A percentile compares a stretch with the other conserved stretches of the same genome.
Conservation (phyloP, 2,329 filamentous ascomycete species). For the Aspergillus candidus region DNA sequence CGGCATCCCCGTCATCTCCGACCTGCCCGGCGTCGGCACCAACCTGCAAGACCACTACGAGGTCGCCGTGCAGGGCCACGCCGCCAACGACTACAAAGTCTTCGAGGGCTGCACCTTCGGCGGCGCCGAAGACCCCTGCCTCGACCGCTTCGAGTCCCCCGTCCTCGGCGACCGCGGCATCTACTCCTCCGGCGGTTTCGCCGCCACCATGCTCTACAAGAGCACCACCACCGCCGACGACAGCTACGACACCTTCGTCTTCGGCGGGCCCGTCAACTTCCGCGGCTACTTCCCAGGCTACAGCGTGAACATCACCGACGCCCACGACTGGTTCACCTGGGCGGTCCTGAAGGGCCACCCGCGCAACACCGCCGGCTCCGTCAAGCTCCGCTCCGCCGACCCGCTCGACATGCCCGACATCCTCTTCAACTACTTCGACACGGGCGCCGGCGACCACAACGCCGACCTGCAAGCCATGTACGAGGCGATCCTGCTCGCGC, state of each 20-base stretch:
- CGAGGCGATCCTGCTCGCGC: constrained; percentile 51
- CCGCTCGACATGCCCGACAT: constrained; percentile 60
- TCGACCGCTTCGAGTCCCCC: constrained; percentile 39
- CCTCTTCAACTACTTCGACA: constrained; percentile 53
- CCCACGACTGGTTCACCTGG: constrained; percentile 42
- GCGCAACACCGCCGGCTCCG: constrained; percentile 56
- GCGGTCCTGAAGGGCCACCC: constrained; percentile 55
- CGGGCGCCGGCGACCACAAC: constrained; percentile 39
- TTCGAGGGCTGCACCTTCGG: constrained; percentile 30
- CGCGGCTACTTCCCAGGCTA: constrained; percentile 47
- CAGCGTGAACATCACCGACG: constrained; percentile 37
- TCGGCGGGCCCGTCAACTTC: constrained; percentile 52
- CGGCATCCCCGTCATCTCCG: constrained; percentile 49
- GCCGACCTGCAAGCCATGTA: constrained; percentile 48
- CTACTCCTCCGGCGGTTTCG: constrained; percentile 49
- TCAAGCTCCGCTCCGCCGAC: constrained; percentile 55
- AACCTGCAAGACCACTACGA: constrained; percentile 56
- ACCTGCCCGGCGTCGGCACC: constrained; percentile 58
- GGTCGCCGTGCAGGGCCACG: constrained; percentile 16
- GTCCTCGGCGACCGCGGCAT: constrained; percentile 33
- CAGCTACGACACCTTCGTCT: constrained; percentile 51
- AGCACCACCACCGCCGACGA: constrained; percentile 35
- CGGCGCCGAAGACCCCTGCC: constrained; percentile 35
- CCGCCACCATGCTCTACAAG: constrained; percentile 42
- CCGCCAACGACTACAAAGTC: constrained; percentile 39